phyloP scores from a whole-genome alignment of 306 rosid species.

The Pyrus communis region DNA sequence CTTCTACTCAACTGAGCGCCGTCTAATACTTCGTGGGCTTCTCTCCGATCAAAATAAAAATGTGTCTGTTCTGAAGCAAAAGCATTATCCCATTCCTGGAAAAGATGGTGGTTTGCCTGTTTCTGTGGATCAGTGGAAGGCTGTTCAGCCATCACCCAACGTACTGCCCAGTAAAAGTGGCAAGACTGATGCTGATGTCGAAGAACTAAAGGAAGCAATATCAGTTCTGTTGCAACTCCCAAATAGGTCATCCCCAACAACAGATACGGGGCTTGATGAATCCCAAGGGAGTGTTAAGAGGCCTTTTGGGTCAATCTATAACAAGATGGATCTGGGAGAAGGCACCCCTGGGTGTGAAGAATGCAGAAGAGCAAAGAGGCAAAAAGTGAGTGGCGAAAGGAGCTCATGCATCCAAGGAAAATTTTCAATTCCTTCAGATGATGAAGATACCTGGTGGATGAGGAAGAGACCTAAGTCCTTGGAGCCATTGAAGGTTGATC shows the following conservation, averaged over 20 bases:
- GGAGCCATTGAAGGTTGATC: conserved; percentile 64
- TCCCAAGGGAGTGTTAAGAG: conserved; percentile 51
- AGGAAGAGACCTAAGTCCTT: conserved; percentile 64
- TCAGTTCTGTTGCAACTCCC: conserved; percentile 60
- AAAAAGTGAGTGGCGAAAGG: conserved; percentile 65
- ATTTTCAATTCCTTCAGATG: conserved; percentile 55
- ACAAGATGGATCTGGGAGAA: conserved; percentile 56
- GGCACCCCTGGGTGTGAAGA: conserved; percentile 93
- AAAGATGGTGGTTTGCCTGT: conserved; percentile 45
- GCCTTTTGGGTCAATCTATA: conserved; percentile 34
- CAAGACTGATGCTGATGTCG: conserved; percentile 44
- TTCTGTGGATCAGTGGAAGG: conserved; percentile 40
- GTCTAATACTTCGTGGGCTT: conserved; percentile 54
- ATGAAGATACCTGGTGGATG: conserved; percentile 84
- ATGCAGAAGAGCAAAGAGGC: conserved; percentile 79
- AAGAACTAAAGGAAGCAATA: conserved; percentile 72
- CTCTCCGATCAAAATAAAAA: conserved; percentile 26
- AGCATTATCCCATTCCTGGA: conserved; percentile 26
- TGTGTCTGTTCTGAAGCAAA: conserved; percentile 36
- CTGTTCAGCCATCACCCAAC: conserved; percentile 24
- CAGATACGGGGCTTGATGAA: conserved; percentile 43
- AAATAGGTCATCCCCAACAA: conserved; percentile 24
- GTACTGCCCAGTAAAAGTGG: conserved; percentile 32
- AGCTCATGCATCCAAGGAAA: conserved; percentile 43
- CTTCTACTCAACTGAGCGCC: conserved; percentile 69